Conservation (phyloP, 1,139 yeast genomes). For the Saccharomyces hybrid region DNA sequence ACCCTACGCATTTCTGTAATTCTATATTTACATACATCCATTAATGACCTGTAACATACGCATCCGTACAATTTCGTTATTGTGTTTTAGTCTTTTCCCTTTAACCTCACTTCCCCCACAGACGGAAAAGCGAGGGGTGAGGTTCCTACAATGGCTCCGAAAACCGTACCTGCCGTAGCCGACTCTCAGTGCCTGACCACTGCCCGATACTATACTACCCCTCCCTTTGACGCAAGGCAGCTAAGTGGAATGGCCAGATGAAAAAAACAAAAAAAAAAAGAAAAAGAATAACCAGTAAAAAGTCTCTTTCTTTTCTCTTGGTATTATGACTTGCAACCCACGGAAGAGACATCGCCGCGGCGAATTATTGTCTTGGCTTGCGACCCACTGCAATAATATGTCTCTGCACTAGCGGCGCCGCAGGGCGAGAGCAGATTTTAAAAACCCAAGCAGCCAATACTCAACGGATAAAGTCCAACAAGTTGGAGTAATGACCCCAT, state of each 20-base stretch:
- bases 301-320: neutral
- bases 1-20: neutral
- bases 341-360: neutral
- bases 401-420: neutral
- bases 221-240: neutral
- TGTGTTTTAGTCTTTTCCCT: neutral
- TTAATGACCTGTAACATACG: neutral
- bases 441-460: neutral
- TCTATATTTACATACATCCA: neutral
- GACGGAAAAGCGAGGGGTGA: neutral
- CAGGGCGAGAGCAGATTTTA: neutral
- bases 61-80: neutral
- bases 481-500: neutral
- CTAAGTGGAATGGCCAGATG: neutral
- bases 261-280: neutral
- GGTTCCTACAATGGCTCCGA: neutral
- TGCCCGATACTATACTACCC: neutral
- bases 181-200: neutral
- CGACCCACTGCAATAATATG: neutral
- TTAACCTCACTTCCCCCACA: neutral
- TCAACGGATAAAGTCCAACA: neutral
- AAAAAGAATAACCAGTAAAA: neutral
- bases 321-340: neutral
- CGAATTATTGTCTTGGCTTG: neutral
- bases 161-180: neutral